These are phyloP conservation scores for Schizochytrium sp. DNA, from an alignment of 108 stramenopile genomes.

Conservation along the genomic window DNA sequence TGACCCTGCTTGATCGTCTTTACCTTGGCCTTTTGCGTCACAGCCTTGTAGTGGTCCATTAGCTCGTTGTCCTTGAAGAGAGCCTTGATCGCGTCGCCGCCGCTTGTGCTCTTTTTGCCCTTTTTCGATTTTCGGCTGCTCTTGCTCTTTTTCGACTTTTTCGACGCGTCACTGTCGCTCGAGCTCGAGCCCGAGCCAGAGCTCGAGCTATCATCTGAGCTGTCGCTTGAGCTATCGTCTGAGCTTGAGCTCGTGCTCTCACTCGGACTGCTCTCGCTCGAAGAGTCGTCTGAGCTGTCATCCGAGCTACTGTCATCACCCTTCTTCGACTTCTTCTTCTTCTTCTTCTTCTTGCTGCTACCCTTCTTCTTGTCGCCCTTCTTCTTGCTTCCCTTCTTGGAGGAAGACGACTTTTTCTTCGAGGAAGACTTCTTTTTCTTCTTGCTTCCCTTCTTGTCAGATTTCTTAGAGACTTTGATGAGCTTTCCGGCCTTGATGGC, in stretches of 20 bases:
- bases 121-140: not conserved
- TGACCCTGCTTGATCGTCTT: too few species aligned
- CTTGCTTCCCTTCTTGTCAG: not conserved
- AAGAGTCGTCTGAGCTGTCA: too few species aligned
- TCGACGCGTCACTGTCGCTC: not conserved
- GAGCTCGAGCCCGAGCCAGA: not conserved
- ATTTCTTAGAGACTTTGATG: not conserved
- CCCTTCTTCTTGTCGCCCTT: not conserved
- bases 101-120: not conserved
- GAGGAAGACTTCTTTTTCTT: not conserved
- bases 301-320: not conserved
- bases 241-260: too few species aligned
- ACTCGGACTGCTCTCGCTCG: too few species aligned
- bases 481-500: not conserved
- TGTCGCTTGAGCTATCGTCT: too few species aligned
- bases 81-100: not conserved
- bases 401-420: not conserved
- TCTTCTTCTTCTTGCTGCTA: not conserved
- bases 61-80: not conserved
- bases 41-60: too few species aligned
- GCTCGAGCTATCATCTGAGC: too few species aligned
- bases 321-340: not conserved
- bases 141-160: too few species aligned
- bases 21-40: too few species aligned
- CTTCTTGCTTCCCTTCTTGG: not conserved